Conservation (phyloP, 2,329 filamentous ascomycete genomes). For the Cyphellophora attinorum region DNA sequence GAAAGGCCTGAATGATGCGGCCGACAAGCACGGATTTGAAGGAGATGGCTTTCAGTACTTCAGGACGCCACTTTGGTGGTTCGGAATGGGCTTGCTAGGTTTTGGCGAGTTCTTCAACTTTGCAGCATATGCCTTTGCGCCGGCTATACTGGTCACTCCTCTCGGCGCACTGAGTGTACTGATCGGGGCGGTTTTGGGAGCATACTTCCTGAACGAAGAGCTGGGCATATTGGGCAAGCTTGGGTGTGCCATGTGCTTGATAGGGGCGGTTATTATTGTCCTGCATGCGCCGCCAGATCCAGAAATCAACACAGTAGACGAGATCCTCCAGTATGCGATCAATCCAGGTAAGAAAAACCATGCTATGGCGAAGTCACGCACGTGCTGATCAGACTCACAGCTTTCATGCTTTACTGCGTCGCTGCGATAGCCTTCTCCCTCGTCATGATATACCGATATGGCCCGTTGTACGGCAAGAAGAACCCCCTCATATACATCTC, state of each 20-base stretch:
- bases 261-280: constrained; percentile 94
- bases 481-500: constrained; percentile 95
- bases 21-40: constrained; percentile 87
- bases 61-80: constrained; percentile 95
- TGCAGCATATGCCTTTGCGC: constrained; percentile 93
- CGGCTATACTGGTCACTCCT: constrained; percentile 95
- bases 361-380: background rate
- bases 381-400: constrained; percentile 35
- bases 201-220: constrained; percentile 86
- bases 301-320: constrained; percentile 80
- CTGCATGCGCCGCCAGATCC: constrained; percentile 92
- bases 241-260: constrained; percentile 89
- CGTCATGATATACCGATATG: constrained; percentile 94
- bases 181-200: constrained; percentile 87
- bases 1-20: constrained; percentile 89
- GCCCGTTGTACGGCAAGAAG: constrained; percentile 81
- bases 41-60: constrained; percentile 93
- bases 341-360: constrained; percentile 60
- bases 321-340: constrained; percentile 83
- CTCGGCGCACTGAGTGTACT: constrained; percentile 88
- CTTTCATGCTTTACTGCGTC: constrained; percentile 79
- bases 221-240: constrained; percentile 86
- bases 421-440: constrained; percentile 73
- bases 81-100: constrained; percentile 80
- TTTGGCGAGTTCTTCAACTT: constrained; percentile 95